Evolutionary conservation across 352 stramenopile genomes (phyloP).

Genomic region (Phytophthora lateralis): DNA sequence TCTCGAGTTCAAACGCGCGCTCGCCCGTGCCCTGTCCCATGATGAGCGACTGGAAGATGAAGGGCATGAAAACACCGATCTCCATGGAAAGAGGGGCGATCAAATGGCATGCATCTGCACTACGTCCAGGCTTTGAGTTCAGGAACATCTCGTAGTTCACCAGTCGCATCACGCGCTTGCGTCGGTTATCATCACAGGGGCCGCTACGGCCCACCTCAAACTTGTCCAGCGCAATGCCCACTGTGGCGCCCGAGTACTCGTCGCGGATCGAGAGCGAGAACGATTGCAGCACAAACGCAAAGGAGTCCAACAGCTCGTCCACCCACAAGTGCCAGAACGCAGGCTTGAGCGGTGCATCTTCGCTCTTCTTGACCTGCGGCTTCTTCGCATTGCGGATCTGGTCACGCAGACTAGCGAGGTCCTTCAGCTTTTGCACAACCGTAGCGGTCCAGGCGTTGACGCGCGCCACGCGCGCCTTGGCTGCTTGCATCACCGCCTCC

Average conservation of each 20-base stretch:
- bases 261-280: conserved; percentile 67
- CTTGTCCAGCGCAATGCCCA: conserved; percentile 64
- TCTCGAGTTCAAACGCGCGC: conserved; percentile 56
- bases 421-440: conserved; percentile 69
- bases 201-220: conserved; percentile 62
- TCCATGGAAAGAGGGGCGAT: conserved; percentile 60
- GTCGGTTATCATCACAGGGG: conserved; percentile 30
- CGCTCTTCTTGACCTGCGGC: conserved; percentile 13
- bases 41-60: conserved; percentile 67
- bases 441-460: conserved; percentile 64
- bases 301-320: conserved; percentile 77
- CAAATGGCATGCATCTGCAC: conserved; percentile 48
- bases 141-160: conserved; percentile 74
- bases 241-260: conserved; percentile 52
- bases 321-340: conserved; percentile 64
- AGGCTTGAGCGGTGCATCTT: conserved; percentile 28
- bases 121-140: conserved; percentile 47
- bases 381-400: conserved; percentile 40
- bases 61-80: conserved; percentile 66
- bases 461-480: conserved; percentile 47
- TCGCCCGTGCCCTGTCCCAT: conserved; percentile 45
- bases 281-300: conserved; percentile 52
- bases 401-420: conserved; percentile 45
- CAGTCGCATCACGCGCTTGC: conserved; percentile 57
- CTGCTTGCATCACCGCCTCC: conserved; percentile 62